Conservation (phyloP, 2,329 filamentous ascomycete species). For the Lachnum nothofagi region DNA sequence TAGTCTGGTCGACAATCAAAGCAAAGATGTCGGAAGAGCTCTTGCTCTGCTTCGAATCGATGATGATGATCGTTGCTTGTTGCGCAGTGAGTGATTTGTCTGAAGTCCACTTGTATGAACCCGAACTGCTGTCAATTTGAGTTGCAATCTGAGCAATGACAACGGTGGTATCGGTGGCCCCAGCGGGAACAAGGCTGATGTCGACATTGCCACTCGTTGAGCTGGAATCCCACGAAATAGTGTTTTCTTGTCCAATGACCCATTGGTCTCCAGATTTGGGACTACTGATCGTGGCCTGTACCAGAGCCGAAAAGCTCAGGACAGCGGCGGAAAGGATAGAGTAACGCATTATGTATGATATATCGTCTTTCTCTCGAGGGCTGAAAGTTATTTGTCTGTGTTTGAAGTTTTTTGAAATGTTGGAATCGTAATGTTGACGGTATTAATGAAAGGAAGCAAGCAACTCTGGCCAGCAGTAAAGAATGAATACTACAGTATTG, state of each 20-base stretch:
- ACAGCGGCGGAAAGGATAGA: slow-evolving; percentile 8
- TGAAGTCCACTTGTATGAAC: slow-evolving; percentile 16
- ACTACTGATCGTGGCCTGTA: slow-evolving; percentile 9
- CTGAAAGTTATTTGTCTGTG: neutral
- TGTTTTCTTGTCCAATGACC: slow-evolving; percentile 8
- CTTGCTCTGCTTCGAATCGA: slow-evolving; percentile 11
- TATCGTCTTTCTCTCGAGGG: neutral
- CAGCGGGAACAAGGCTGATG: slow-evolving; percentile 14
- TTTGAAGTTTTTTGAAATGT: neutral
- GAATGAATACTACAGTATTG: slow-evolving; percentile 10
- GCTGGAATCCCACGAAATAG: slow-evolving; percentile 17
- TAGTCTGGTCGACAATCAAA: slow-evolving; percentile 1
- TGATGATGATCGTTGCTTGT: slow-evolving; percentile 17
- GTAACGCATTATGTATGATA: slow-evolving; percentile 13
- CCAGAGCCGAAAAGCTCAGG: slow-evolving; percentile 10
- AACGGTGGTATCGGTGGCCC: slow-evolving; percentile 26
- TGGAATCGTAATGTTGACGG: slow-evolving; percentile 1
- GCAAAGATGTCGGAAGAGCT: slow-evolving; percentile 11
- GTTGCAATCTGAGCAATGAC: slow-evolving; percentile 46
- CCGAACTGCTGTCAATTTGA: slow-evolving; percentile 39
- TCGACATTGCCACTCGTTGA: slow-evolving; percentile 11
- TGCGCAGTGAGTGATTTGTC: slow-evolving; percentile 10
- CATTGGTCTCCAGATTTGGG: slow-evolving; percentile 16
- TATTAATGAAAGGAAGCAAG: slow-evolving; percentile 11
- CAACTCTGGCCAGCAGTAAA: slow-evolving; percentile 18